Evolutionary conservation across 2,329 filamentous ascomycete genomes (phyloP), one percentile per base, ranked within the genome.

Genomic region (Ophiostoma perfectum): DNA sequence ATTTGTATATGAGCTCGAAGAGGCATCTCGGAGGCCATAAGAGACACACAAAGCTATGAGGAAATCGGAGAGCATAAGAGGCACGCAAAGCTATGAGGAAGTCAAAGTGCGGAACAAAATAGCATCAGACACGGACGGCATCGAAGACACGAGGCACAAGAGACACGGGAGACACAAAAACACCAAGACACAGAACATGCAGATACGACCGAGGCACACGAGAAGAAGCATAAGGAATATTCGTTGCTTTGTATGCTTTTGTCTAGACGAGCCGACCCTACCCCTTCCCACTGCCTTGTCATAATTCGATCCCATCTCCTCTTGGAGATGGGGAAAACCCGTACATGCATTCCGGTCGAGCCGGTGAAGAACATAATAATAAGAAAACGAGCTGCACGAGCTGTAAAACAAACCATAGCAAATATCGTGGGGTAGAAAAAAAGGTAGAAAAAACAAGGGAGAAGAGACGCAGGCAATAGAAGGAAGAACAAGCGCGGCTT

Each of bases 161-260:
- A 27, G 27, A 27, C 27, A 27, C 27, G 27, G 27, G 27, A 27
- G 27, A 27, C 27, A 27, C 27, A 27, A 27, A 27, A 27, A 27
- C 27, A 27, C 27, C 27, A 27, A 27, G 27, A 27, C 27, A 27
- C 27, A 27, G 27, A 27, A 27, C 27, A 27, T 27, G 27, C 27
- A 27, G 27, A 27, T 27, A 27, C 27, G 27, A 27, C 27, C 27
- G 27, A 27, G 27, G 27, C 27, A 27, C 49, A 55, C 45, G 6
- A 4, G n/a, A 52, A 55, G 3, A 16, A 60, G 55, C 58, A 41
- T 42, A 16, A 62, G 7, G 27, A 27, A 39, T 18, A n/a, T 41
- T 62, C 16, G 38, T 62, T 62, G 38, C 58, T n/a, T 62, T 41
- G 36, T 60, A 62, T 62, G 38, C 58, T 62, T 62, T 62, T 62